phyloP scores from a whole-genome alignment of 2,329 filamentous ascomycete species.

The Colletotrichum chlorophyti region DNA sequence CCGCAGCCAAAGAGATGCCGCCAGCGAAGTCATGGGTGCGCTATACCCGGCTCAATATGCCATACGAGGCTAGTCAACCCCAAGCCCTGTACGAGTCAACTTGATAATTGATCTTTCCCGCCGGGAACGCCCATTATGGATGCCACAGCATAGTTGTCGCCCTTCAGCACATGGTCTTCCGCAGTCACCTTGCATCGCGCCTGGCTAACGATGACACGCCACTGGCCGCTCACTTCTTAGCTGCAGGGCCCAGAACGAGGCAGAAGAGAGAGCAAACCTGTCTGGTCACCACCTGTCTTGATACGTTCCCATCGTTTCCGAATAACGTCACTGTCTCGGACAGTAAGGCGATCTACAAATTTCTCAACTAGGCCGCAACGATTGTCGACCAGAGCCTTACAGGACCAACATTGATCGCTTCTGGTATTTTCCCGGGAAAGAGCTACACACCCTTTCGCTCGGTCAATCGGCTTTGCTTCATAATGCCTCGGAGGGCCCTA shows the following conservation, averaged over 20 bases:
- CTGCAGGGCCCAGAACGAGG: conserved; percentile 21
- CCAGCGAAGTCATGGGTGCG: conserved; percentile 27
- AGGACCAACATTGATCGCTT: background rate
- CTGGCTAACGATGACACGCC: conserved; percentile 8
- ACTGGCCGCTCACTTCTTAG: background rate
- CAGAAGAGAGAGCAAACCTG: background rate
- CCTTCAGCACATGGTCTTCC: conserved; percentile 21
- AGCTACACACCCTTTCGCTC: conserved; percentile 16
- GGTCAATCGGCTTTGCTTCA: conserved; percentile 14
- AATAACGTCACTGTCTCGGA: conserved; percentile 15
- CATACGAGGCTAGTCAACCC: conserved; percentile 23
- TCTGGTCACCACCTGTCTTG: background rate
- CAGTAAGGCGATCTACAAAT: no score
- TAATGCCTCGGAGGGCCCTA: conserved; percentile 9
- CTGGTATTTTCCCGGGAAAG: no score
- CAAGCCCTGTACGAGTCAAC: background rate
- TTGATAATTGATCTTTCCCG: conserved; percentile 18
- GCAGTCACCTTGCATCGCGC: conserved; percentile 2
- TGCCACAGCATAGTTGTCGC: background rate
- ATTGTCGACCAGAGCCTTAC: conserved; percentile 11
- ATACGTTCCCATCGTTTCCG: background rate
- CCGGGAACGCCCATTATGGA: conserved; percentile 19
- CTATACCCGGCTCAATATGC: conserved; percentile 23
- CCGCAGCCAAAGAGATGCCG: conserved; percentile 24
- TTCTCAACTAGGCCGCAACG: background rate